Base-by-base conservation (phyloP, 345 rosid genomes). In the Pistacia integerrima region DNA sequence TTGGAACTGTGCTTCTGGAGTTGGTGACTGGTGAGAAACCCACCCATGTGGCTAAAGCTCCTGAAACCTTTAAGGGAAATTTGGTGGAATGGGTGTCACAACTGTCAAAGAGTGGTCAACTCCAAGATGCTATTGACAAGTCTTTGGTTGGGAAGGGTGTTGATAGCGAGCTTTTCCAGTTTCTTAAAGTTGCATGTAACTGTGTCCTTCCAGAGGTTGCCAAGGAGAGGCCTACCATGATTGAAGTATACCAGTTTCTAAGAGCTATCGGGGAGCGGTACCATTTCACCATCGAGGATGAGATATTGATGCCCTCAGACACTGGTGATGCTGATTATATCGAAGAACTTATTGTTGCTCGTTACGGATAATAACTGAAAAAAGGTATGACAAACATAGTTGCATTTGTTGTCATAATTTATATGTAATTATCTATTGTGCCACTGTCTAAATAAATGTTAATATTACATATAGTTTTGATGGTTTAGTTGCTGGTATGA, bases 1-100 rank as follows among this genome's bases (percentile, higher is more conserved):
- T 95, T 41, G 99, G 99, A 41, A 87, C 85, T n/a, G 94, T 95
- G 75, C 97, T 95, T 76, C 90, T 95, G 18, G 99, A 95, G 90
- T 80, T 95, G 82, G 97, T 90, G 70, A 95, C 97, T 0, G 90
- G 99, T 7, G 97, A 96, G 87, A 92, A 71, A 73, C 92, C 99
- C 16, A 93, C 94, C 28, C 81, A 84, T 52, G 87, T 91, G 65
- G 62, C 88, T 11, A 88, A 44, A 81, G 93, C 82, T 73, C 87
- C 97, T 17, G 93, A 96, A 74, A 84, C 58, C 85, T 96, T 96
- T 68, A 96, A 88, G 76, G 99, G 99, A 72, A 93, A 84, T 79
- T 85, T 96, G 67, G 97, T 93, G 58, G 98, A 96, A 54, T 96
- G 99, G 99, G 69, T 91, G 18, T 70, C 78, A 6, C 88, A 84